Base-by-base conservation (phyloP, 495 filamentous ascomycete species). In the Lasiosphaeriaceae sp. region DNA sequence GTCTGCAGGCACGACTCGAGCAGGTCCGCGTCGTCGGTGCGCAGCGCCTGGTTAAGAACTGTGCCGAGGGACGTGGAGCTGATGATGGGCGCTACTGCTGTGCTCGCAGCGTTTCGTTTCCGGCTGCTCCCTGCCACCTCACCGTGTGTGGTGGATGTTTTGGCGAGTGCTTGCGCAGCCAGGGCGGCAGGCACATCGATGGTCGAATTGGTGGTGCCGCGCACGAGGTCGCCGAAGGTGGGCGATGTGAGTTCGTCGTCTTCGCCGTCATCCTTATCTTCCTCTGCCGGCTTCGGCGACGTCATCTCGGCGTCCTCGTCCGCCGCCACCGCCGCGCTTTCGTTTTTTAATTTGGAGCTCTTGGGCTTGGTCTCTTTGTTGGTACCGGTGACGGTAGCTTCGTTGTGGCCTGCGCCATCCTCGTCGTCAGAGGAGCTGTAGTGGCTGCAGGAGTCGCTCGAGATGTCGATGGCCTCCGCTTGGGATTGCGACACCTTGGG, bases 1-100 rank as follows among this genome's bases (percentile, higher is more conserved):
- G 86, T 85, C 66, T 89, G 87, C 62, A 98, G 86, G 71, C 93
- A 97, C 1, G 90, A 90, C 72, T 97, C 93, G 53, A 98, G 86
- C 54, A 97, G 86, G 45, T 83, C 82, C 50, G 76, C 76, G 72
- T 98, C 94, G 72, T 96, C 92, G 24, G 92, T 97, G 66, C 86
- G 86, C 43, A 98, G 88, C 3, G 94, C 89, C 66, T 97, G 94
- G 17, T 92, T 86, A 60, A 98, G 85, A 9, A 96, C 90, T 4
- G 90, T 96, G 11, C 87, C 86, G 22, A 98, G 80, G 2, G 94
- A 96, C 44, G 88, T 83, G 50, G 86, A 84, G n/a, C 82, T 85
- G 11, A 90, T 86, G 23, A 87, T 78, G 14, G 65, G 60, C 16
- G 54, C 8, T 63, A 23, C 62, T 44, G 79, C 68, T 54, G 75